Base-by-base conservation (phyloP, 495 filamentous ascomycete genomes). In the Trichoderma orchidacearum region DNA sequence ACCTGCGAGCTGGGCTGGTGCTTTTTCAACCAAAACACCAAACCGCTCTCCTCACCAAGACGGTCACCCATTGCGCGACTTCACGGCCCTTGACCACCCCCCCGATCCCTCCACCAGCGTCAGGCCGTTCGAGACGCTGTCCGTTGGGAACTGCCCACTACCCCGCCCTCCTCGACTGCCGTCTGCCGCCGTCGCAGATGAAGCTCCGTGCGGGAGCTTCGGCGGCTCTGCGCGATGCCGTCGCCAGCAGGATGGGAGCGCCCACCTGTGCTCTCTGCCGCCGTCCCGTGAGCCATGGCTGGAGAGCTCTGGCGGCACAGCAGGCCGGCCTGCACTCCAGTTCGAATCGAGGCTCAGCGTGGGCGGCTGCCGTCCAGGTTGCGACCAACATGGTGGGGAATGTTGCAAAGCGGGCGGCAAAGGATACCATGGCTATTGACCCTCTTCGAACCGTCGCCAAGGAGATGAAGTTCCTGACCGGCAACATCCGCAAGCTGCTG, bases 401-500 rank as follows among this genome's bases (percentile, higher is more conserved):
- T 67, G 85, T 81, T 30, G 69, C 85, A 45, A 70, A 82, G 68
- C 62, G 84, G 69, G 72, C 78, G 63, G 65, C 69, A 67, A 62
- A 70, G 55, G 64, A 72, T 59, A 81, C 81, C 56, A 72, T 87
- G 61, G 81, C 59, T 56, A 80, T 88, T 59, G 86, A 89, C 64
- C 86, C 86, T 25, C 76, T 89, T 60, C 78, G 85, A 32, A 88
- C 89, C 31, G 87, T 96, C 21, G 90, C 86, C 53, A 95, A 94
- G 71, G 91, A 96, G 72, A 85, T 96, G 81, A 95, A 94, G 70
- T 93, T 91, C 63, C 70, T 95, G 66, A 94, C 82, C 17, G 87
- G 87, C 53, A 94, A 95, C 65, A 93, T 95, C 65, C 77, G 87
- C 51, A 84, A 90, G 65, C 75, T 96, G 28, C 74, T 96, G 21